A percentile compares a stretch with the other conserved stretches of the same genome.
Conservation (phyloP, 208 protist genomes). For the Trypanosoma grayi region DNA sequence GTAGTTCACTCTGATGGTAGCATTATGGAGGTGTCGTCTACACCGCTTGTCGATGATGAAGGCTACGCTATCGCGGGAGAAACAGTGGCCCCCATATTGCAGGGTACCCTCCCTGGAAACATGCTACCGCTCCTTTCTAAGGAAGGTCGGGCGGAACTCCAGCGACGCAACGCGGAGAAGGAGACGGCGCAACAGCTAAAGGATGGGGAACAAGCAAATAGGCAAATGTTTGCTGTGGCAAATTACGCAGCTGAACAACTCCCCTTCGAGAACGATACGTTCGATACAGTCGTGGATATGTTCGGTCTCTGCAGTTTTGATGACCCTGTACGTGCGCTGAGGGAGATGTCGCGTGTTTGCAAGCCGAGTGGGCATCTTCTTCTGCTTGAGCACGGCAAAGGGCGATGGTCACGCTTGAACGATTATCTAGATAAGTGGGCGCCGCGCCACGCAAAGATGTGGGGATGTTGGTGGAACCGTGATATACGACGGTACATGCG, state of each 20-base stretch:
- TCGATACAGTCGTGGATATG: conserved; percentile 90
- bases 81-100: conserved; percentile 51
- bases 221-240: conserved; percentile 60
- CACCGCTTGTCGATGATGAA: conserved; percentile 37
- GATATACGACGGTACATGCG: conserved; percentile 75
- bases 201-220: background rate
- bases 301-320: conserved; percentile 92
- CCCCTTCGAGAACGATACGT: conserved; percentile 83
- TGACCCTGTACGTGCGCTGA: conserved; percentile 82
- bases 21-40: conserved; percentile 45
- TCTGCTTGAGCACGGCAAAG: conserved; percentile 86
- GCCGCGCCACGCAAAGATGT: conserved; percentile 73
- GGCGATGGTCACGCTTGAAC: conserved; percentile 64
- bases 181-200: background rate
- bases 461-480: conserved; percentile 91
- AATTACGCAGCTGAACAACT: conserved; percentile 83
- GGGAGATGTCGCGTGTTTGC: conserved; percentile 88
- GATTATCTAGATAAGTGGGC: conserved; percentile 85
- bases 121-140: conserved; percentile 43
- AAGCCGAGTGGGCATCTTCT: conserved; percentile 86
- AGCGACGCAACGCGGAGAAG: conserved; percentile 31
- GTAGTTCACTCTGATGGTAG: conserved; percentile 51
- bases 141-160: conserved; percentile 33
- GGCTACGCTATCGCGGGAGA: conserved; percentile 8
- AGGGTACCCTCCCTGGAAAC: conserved; percentile 34